phyloP scores from a whole-genome alignment of 1,139 yeast species.

The Blastobotrys arbuscula region DNA sequence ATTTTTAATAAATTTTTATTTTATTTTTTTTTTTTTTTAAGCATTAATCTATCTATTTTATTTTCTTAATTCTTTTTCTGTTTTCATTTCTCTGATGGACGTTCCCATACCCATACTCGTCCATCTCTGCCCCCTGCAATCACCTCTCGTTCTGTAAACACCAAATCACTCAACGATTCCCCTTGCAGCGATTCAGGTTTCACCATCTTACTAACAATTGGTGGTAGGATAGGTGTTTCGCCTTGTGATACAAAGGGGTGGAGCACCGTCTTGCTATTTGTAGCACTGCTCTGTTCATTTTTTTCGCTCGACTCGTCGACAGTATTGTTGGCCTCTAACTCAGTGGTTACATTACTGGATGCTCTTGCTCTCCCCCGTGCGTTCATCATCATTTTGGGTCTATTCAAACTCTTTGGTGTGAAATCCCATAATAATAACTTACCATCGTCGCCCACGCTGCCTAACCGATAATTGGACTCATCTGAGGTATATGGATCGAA shows the following conservation, averaged over 20 bases:
- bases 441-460: conserved; percentile 70
- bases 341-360: too few species aligned
- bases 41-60: too few species aligned
- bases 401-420: conserved; percentile 49
- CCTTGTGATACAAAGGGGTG: conserved; percentile 28
- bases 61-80: background rate
- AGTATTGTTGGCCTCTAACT: too few species aligned
- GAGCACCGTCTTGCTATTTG: conserved; percentile 18
- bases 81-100: conserved; percentile 38
- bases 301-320: too few species aligned
- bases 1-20: too few species aligned
- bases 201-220: conserved; percentile 26
- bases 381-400: conserved; percentile 25
- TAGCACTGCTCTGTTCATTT: too few species aligned
- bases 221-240: conserved; percentile 28
- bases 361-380: conserved; percentile 6
- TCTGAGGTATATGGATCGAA: conserved; percentile 40
- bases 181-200: conserved; percentile 23
- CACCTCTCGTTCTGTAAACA: conserved; percentile 23
- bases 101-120: conserved; percentile 31
- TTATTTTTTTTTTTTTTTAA: too few species aligned
- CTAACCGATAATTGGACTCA: conserved; percentile 45
- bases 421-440: conserved; percentile 67
- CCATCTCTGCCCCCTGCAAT: conserved; percentile 31
- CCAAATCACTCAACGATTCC: conserved; percentile 28